These are phyloP conservation scores for Sesbania bispinosa DNA, from an alignment of 306 rosid genomes.

Conservation along the genomic window DNA sequence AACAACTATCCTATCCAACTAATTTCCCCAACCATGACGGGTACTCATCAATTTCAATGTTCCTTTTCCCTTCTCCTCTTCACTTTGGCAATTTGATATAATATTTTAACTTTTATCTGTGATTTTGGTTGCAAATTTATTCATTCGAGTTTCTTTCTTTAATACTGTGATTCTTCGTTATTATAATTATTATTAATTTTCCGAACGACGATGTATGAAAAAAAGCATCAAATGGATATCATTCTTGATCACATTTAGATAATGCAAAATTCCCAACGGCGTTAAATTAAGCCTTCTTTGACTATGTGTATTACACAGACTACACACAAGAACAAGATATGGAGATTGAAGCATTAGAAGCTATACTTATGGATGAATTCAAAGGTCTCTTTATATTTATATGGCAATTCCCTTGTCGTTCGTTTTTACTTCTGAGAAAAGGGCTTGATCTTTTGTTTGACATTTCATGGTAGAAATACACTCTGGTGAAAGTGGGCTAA, in stretches of 20 bases:
- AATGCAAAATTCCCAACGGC: not conserved
- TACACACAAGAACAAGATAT: conserved; percentile 83
- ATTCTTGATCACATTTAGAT: not conserved
- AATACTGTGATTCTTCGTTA: not conserved
- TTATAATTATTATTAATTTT: not conserved
- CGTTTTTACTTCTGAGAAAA: not conserved
- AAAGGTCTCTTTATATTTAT: conserved; percentile 50
- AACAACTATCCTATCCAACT: not conserved
- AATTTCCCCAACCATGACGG: conserved; percentile 52
- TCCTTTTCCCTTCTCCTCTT: not conserved
- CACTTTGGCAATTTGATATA: too few species aligned
- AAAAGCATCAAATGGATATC: not conserved
- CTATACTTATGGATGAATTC: conserved; percentile 95
- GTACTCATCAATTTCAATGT: conserved; percentile 28
- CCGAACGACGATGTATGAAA: not conserved
- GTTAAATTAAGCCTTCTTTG: not conserved
- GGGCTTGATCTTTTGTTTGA: conserved; percentile 19
- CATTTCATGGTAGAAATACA: conserved; percentile 68
- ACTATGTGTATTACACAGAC: conserved; percentile 37
- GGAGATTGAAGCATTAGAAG: conserved; percentile 98
- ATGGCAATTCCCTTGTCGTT: not conserved
- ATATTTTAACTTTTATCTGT: too few species aligned
- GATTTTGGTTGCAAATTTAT: not conserved
- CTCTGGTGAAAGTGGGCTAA: conserved; percentile 87
- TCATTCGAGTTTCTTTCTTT: not conserved